Evolutionary conservation across 345 rosid genomes (phyloP), one percentile per base, ranked within the genome.

Genomic region (Chamaenerion angustifolium): DNA sequence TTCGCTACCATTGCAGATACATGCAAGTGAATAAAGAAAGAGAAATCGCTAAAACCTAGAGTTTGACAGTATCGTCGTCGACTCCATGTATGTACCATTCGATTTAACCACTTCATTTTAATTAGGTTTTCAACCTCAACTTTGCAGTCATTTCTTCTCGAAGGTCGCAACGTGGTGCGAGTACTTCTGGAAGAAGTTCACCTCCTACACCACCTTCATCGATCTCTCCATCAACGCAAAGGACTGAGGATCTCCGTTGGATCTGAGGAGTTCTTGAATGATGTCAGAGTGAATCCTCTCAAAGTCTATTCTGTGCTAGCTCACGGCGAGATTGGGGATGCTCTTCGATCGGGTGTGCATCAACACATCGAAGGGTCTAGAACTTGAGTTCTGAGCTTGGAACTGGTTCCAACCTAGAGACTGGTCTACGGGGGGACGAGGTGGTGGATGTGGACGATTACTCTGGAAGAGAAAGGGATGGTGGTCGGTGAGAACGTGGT

Each of bases 161-260:
- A n/a, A n/a, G n/a, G 95, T 90, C 50, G 94, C 88, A 52, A 90
- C 92, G 65, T 90, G 94, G 66, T 86, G 88, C 43, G 86, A 71
- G 60, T 83, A 90, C 11, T 69, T 72, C n/a, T 66, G 86, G 61
- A 90, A 90, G 64, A 90, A 86, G 63, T 71, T 86, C 42, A 90
- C 83, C 73, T 90, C 98, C 11, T 81, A 81, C 2, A 83, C 84
- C 55, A 86, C 88, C 63, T 75, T 67, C 23, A 40, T 53, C 11
- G 71, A 67, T 71, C 92, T 78, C 58, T 81, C 88, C 1, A 74
- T 66, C 64, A 83, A 54, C 11, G 74, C 73, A 21, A 71, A 54
- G 11, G 85, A 59, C 13, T 60, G 78, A 23, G 72, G 88, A 18
- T 78, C 81, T 4, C 75, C 76, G 23, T 81, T 64, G 18, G 60